Evolutionary conservation across 1,284 basidiomycete genomes (phyloP).

Genomic region (Cryptococcus sp.): DNA sequence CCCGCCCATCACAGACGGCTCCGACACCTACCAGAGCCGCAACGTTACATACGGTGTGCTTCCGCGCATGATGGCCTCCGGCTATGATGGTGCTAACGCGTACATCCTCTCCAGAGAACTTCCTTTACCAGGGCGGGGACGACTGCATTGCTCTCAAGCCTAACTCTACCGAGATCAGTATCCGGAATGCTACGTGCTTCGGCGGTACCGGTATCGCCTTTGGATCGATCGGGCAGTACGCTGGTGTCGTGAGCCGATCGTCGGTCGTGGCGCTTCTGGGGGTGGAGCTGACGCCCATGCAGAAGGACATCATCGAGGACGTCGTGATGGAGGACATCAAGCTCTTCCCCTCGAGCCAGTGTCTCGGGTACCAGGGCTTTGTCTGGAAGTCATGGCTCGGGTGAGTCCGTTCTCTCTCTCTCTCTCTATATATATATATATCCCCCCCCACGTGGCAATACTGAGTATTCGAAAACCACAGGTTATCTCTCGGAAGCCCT

Average conservation of each 20-base stretch:
- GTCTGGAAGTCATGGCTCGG: slow-evolving; percentile 66
- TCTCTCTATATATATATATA: background rate
- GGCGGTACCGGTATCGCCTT: slow-evolving; percentile 66
- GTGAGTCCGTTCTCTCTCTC: slow-evolving; percentile 34
- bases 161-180: slow-evolving; percentile 60
- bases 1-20: slow-evolving; percentile 28
- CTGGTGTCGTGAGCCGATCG: slow-evolving; percentile 52
- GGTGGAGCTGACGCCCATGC: slow-evolving; percentile 16
- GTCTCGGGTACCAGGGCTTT: slow-evolving; percentile 48
- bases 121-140: slow-evolving; percentile 54
- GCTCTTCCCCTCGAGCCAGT: slow-evolving; percentile 16
- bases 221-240: slow-evolving; percentile 63
- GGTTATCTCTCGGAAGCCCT: slow-evolving; percentile 55
- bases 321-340: slow-evolving; percentile 57
- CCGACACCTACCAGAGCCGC: slow-evolving; percentile 60
- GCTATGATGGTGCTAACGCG: background rate
- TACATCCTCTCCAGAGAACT: slow-evolving; percentile 16
- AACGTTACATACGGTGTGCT: slow-evolving; percentile 52
- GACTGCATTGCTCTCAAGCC: slow-evolving; percentile 66
- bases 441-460: too few relatives aligned
- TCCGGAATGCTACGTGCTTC: slow-evolving; percentile 57
- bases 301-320: slow-evolving; percentile 58
- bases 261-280: background rate
- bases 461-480: background rate
- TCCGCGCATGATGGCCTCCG: slow-evolving; percentile 49